Base-by-base conservation (phyloP, 345 rosid genomes). In the Moricandia moricandioides region DNA sequence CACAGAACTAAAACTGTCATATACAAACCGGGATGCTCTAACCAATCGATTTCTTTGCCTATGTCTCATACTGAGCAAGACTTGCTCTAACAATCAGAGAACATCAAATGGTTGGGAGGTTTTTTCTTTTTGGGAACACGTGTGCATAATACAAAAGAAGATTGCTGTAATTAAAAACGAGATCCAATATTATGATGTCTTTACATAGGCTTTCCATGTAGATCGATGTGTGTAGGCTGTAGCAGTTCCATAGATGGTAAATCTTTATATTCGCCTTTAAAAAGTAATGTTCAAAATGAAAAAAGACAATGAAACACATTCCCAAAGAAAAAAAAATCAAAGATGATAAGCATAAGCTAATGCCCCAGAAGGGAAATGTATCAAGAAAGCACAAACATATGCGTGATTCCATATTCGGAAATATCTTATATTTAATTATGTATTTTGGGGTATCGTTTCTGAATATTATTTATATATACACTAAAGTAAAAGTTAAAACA, bases 391-490 rank as follows among this genome's bases (percentile, higher is more conserved):
- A 77, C 49, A 70, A 71, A 58, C 62, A 66, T 47, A 16, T 64
- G 54, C 9, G 12, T 57, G 11, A 47, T 77, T 57, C 76, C 62
- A 77, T 34, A 77, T 70, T 57, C 76, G 67, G 76, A 70, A 64
- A 64, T 70, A 49, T 75, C 31, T 52, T 18, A 29, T 34, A 60
- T 29, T 35, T 30, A 11, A 0, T 21, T 13, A 59, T 59, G 1
- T 76, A 17, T 67, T 16, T n/a, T 35, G 21, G 54, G 40, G 52
- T 24, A 62, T 62, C 29, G 52, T 72, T 72, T 62, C 29, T 62
- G 17, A 13, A 31, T 31, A 39, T 13, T 24, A 2, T 16, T 62
- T 62, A 5, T 18, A 60, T 13, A 62, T 17, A 71, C 8, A 47
- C 34, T 13, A 71, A 61, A 60, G 49, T 13, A 47, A 71, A 71